phyloP scores from a whole-genome alignment of 2,329 filamentous ascomycete species.

The Penicillium nordicum region DNA sequence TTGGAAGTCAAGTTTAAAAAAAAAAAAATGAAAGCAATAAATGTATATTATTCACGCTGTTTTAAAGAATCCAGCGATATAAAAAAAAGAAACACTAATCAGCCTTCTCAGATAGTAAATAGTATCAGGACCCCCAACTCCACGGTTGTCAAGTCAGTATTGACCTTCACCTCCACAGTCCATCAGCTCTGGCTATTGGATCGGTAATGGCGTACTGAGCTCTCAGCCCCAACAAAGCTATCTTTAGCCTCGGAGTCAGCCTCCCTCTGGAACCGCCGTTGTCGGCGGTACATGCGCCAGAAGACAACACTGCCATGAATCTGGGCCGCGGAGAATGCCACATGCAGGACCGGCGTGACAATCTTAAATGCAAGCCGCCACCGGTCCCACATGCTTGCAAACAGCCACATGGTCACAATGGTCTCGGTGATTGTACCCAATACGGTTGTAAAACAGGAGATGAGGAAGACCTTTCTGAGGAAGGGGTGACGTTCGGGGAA shows the following conservation, averaged over 20 bases:
- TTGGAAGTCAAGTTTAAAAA: not conserved
- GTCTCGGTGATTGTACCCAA: constrained; percentile 43
- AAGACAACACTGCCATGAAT: constrained; percentile 45
- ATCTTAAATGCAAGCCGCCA: constrained; percentile 47
- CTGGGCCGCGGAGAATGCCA: constrained; percentile 43
- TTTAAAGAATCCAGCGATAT: not conserved
- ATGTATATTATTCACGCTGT: not conserved
- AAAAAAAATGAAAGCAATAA: not conserved
- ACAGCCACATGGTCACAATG: constrained; percentile 44
- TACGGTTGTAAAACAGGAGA: constrained; percentile 38
- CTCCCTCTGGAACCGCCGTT: constrained; percentile 6
- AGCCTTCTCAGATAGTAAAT: no score
- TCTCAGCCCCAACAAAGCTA: not conserved
- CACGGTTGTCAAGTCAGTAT: not conserved
- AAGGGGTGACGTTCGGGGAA: constrained; percentile 39
- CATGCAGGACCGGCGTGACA: constrained; percentile 43
- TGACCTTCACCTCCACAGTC: not conserved
- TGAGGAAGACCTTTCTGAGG: constrained; percentile 39
- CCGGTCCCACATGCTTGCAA: constrained; percentile 41
- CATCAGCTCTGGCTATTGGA: not conserved
- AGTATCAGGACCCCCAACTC: not conserved
- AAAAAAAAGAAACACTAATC: not conserved
- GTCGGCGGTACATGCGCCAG: constrained; percentile 37
- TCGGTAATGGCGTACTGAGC: not conserved
- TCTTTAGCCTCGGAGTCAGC: not conserved